Base-by-base conservation (phyloP, 345 rosid species). In the Salix dunnii region DNA sequence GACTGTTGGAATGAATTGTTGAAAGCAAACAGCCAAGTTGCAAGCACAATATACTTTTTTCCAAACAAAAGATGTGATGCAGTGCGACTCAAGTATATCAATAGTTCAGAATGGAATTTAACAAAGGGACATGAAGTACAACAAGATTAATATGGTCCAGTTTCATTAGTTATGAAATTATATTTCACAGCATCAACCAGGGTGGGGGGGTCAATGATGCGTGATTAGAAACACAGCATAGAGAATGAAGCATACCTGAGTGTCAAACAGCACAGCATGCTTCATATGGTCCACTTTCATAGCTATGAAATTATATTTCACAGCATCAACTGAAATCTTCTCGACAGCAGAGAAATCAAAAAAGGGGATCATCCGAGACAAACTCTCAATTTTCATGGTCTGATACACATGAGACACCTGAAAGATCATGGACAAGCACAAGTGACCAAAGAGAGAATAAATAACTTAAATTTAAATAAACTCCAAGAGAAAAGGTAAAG, bases 401-500 rank as follows among this genome's bases (percentile, higher is more conserved):
- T 92, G 94, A 74, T 96, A 96, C 68, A 96, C 92, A 71, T 80
- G 90, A 72, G 99, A 96, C 61, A 96, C 95, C 99, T 96, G 94
- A 8, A 81, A 82, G 77, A 69, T 17, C 72, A 74, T 27, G 67
- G 43, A 65, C 12, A 48, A 23, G 38, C 27, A 60, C 25, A 76
- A 28, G 31, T 66, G 55, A 33, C 12, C 23, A 33, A 70, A 68
- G 27, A 61, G 4, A 55, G 25, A 31, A 55, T 21, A 13, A 31
- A 67, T 73, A 73, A 43, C 53, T 43, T 2, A 66, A 28, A 46
- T 25, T 77, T 8, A 55, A 13, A 42, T 7, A 64, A 67, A 65
- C 5, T 0, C n/a, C 5, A 40, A 4, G 58, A 55, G 20, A n/a
- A 20, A 33, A 23, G 27, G 46, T 28, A 6, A 18, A 43, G 38